phyloP scores from a whole-genome alignment of 2,329 filamentous ascomycete species.

The Colletotrichum cordylinicola region DNA sequence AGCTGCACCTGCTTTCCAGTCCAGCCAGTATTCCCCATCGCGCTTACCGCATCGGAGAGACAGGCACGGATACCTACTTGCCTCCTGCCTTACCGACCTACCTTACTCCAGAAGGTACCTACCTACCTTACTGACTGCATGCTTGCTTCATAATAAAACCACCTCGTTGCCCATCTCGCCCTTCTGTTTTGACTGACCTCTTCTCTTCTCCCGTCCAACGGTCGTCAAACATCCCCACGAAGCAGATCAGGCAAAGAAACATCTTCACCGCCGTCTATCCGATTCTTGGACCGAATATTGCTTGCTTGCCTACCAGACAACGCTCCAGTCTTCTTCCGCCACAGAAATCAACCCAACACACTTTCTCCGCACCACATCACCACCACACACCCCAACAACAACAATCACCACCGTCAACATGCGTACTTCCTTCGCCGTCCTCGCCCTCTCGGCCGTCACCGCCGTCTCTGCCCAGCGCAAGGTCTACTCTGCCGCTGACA shows the following conservation, averaged over 20 bases:
- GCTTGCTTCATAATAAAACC: conserved; percentile 13
- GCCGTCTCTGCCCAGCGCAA: conserved; percentile 21
- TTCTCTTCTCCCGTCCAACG: conserved; percentile 1
- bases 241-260: conserved; percentile 11
- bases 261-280: conserved; percentile 16
- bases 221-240: conserved; percentile 6
- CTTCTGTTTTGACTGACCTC: neutral
- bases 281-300: conserved; percentile 14
- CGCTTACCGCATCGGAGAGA: neutral
- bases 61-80: neutral
- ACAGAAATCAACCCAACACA: neutral
- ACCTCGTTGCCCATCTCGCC: conserved; percentile 14
- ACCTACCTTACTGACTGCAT: neutral
- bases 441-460: conserved; percentile 19
- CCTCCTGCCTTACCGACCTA: neutral
- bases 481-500: conserved; percentile 12
- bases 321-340: neutral
- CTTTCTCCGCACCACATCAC: neutral
- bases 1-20: neutral
- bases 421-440: conserved; percentile 18
- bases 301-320: conserved; percentile 2
- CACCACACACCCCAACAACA: neutral
- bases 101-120: neutral
- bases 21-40: neutral
- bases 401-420: conserved; percentile 8